Evolutionary conservation across 345 rosid genomes (phyloP).

Genomic region (Pistacia integerrima): DNA sequence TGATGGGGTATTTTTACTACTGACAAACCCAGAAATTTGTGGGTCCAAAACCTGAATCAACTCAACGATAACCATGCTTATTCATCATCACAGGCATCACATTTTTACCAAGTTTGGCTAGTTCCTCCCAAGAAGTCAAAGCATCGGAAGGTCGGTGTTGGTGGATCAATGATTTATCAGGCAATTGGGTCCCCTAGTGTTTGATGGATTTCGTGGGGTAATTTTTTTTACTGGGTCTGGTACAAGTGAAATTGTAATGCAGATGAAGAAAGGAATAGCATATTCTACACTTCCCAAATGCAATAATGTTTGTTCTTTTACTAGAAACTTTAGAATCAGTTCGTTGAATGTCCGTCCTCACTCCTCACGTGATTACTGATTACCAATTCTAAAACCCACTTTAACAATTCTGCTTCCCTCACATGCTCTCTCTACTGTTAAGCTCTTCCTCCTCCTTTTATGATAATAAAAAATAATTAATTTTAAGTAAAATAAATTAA

Average conservation of each 20-base stretch:
- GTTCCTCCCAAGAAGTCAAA: background rate
- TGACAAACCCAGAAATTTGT: conserved; percentile 9
- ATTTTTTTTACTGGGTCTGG: background rate
- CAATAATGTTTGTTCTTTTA: conserved; percentile 18
- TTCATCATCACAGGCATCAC: conserved; percentile 19
- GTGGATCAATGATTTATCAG: background rate
- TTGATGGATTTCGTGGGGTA: background rate
- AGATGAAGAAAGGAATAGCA: background rate
- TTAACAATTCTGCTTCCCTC: conserved; percentile 22
- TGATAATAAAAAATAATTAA: too few relatives aligned
- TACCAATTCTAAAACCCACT: conserved; percentile 9
- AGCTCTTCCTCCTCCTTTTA: background rate
- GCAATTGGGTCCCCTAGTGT: background rate
- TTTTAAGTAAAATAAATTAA: too few relatives aligned
- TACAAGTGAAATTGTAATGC: background rate
- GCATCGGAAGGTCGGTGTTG: background rate
- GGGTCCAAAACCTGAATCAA: conserved; percentile 7
- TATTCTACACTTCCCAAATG: background rate
- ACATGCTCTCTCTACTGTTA: conserved; percentile 32
- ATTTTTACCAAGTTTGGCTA: background rate
- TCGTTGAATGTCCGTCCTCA: conserved; percentile 20
- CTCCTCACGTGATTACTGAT: conserved; percentile 48
- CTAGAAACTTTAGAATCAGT: conserved; percentile 9
- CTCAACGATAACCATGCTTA: background rate
- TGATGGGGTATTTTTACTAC: conserved; percentile 11